Conservation (phyloP, 345 rosid species). For the Psidium guajava region DNA sequence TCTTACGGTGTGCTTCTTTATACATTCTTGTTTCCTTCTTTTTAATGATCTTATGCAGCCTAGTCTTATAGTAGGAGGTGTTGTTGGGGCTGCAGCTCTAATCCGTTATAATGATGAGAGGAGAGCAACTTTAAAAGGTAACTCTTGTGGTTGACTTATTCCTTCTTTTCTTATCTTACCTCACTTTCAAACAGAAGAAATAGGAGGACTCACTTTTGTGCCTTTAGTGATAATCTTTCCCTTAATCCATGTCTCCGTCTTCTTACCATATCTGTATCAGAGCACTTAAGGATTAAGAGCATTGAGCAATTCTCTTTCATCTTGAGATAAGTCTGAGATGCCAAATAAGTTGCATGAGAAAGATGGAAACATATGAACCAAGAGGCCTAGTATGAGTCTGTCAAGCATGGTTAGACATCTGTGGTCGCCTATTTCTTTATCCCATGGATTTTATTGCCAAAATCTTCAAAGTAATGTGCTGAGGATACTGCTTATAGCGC, state of each 20-base stretch:
- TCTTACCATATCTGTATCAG: background rate
- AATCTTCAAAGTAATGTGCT: background rate
- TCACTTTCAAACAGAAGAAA: background rate
- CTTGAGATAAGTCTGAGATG: background rate
- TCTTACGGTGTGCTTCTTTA: background rate
- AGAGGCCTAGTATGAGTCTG: background rate
- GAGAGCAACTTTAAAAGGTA: slow-evolving; percentile 62
- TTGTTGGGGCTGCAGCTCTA: slow-evolving; percentile 42
- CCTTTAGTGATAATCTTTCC: background rate
- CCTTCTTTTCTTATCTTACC: background rate
- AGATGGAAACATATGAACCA: background rate
- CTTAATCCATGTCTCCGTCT: background rate
- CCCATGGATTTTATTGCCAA: background rate
- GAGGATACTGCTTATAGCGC: background rate
- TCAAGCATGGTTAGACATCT: background rate
- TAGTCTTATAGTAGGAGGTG: slow-evolving; percentile 32
- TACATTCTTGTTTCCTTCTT: background rate
- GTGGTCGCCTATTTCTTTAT: background rate
- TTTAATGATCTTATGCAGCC: slow-evolving; percentile 36
- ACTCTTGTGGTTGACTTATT: background rate
- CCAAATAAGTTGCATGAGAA: background rate
- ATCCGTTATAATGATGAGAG: slow-evolving; percentile 77
- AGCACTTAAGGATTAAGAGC: background rate
- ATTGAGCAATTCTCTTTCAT: background rate
- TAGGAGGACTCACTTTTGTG: background rate